Percentiles rank a stretch among this genome's conserved stretches.
phyloP scores from a whole-genome alignment of 495 filamentous ascomycete genomes.

The Daldinia decipiens region DNA sequence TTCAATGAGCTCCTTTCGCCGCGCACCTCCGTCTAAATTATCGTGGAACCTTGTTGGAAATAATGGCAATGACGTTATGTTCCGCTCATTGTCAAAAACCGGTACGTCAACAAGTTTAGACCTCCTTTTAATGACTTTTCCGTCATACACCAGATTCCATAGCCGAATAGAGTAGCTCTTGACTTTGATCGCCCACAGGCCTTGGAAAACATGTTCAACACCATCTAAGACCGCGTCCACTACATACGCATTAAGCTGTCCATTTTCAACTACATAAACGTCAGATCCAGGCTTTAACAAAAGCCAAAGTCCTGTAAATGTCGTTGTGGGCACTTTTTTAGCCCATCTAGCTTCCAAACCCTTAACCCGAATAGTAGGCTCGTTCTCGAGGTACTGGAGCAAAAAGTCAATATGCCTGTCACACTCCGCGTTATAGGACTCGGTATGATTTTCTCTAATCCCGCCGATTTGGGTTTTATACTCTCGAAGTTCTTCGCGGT shows the following conservation, averaged over 20 bases:
- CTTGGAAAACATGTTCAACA: conserved; percentile 4
- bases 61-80: conserved; percentile 13
- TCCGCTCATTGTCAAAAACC: conserved; percentile 15
- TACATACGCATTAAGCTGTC: conserved; percentile 19
- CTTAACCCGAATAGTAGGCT: conserved; percentile 15
- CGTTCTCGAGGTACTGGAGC: conserved; percentile 15
- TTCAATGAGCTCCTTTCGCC: conserved; percentile 16
- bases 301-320: conserved; percentile 20
- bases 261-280: conserved; percentile 16
- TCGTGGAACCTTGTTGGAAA: conserved; percentile 17
- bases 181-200: conserved; percentile 8
- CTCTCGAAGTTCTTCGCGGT: conserved; percentile 13
- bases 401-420: conserved; percentile 15
- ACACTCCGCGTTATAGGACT: conserved; percentile 17
- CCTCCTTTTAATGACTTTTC: conserved; percentile 5
- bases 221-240: conserved; percentile 9
- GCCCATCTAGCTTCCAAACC: conserved; percentile 17
- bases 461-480: conserved; percentile 6
- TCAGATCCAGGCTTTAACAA: conserved; percentile 9
- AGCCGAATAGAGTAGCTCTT: conserved; percentile 8
- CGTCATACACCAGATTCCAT: conserved; percentile 19
- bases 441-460: conserved; percentile 10
- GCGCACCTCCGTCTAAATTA: background rate
- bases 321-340: conserved; percentile 18
- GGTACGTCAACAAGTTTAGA: background rate